Percentiles rank a stretch among this genome's conserved stretches.
These are phyloP conservation scores for Paramecium pentaurelia DNA, from an alignment of 73 alveolate species.

Conservation along the genomic window DNA sequence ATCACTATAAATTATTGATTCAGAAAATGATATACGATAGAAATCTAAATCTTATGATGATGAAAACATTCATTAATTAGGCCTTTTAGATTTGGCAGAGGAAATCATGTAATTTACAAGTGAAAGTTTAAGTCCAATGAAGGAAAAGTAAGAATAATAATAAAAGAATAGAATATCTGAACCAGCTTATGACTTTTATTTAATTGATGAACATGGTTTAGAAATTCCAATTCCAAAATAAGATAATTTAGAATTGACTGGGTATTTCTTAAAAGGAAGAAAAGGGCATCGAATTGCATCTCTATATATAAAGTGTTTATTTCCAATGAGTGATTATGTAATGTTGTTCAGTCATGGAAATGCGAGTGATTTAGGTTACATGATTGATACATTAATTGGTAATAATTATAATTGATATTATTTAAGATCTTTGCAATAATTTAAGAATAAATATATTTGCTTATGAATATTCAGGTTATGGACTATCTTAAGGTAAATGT, in stretches of 20 bases:
- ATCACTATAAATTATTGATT: not conserved
- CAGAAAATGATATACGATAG: not conserved
- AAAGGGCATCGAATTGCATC: not conserved
- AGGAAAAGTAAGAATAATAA: not conserved
- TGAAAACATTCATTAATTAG: not conserved
- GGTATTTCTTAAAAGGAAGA: not conserved
- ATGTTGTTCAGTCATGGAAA: constrained; percentile 69
- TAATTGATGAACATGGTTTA: not conserved
- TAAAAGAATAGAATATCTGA: not conserved
- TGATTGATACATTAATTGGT: constrained; percentile 49
- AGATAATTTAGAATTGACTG: not conserved
- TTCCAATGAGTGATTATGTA: constrained; percentile 48
- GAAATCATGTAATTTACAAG: not conserved
- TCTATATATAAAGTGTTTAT: not conserved
- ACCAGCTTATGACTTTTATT: not conserved
- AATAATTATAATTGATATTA: not conserved
- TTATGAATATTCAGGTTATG: constrained; percentile 76
- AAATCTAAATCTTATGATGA: constrained; percentile 30
- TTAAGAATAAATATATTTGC: constrained; percentile 55
- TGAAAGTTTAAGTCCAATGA: not conserved
- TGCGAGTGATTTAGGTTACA: constrained; percentile 62
- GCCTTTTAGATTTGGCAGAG: not conserved
- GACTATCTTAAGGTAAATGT: constrained; percentile 67
- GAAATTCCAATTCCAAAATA: constrained; percentile 1
- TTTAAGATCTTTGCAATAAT: constrained; percentile 34